These are phyloP conservation scores for Mucor lusitanicus DNA, from an alignment of 371 early-diverging fungal species.

Conservation along the genomic window DNA sequence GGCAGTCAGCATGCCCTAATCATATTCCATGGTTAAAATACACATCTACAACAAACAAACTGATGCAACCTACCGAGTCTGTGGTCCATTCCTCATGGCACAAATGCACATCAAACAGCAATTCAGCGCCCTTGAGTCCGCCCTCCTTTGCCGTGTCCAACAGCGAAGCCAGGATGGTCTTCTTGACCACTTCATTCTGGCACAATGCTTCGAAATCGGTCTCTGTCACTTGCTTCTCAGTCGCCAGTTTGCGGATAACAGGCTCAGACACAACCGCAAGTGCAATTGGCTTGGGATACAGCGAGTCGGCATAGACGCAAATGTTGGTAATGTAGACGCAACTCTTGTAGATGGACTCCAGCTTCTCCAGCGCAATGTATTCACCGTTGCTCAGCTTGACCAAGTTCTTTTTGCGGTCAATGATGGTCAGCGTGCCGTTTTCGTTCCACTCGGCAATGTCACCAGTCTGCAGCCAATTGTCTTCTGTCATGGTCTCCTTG, in stretches of 20 bases:
- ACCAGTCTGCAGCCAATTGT: conserved; percentile 93
- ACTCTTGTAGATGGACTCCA: conserved; percentile 92
- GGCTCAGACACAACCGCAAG: conserved; percentile 71
- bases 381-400: conserved; percentile 91
- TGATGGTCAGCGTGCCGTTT: conserved; percentile 72
- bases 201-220: conserved; percentile 39
- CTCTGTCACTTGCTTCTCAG: conserved; percentile 25
- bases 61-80: conserved; percentile 57
- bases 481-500: conserved; percentile 74
- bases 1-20: conserved; percentile 71
- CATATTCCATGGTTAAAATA: background rate
- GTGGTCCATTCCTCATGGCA: conserved; percentile 82
- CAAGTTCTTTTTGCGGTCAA: conserved; percentile 84
- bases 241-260: conserved; percentile 40
- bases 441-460: conserved; percentile 85
- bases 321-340: conserved; percentile 78
- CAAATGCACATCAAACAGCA: conserved; percentile 65
- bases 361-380: conserved; percentile 96
- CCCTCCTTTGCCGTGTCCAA: conserved; percentile 55
- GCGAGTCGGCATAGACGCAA: conserved; percentile 85
- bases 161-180: conserved; percentile 20
- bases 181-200: conserved; percentile 19
- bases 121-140: conserved; percentile 73
- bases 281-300: conserved; percentile 68
- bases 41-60: background rate